Conservation (phyloP, 2,329 filamentous ascomycete genomes). For the Phialophora tarda region DNA sequence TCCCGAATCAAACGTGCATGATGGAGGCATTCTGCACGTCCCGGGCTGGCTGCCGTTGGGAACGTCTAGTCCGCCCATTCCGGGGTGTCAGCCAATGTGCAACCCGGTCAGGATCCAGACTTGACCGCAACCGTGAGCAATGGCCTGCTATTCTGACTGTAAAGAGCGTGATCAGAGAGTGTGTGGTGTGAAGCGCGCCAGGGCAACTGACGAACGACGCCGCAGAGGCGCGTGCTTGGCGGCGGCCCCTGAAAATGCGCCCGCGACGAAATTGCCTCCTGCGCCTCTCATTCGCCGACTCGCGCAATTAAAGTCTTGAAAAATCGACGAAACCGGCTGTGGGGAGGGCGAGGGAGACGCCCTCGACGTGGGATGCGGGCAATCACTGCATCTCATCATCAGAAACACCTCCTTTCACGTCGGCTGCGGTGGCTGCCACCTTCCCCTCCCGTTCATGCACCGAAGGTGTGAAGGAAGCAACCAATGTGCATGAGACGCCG, state of each 20-base stretch:
- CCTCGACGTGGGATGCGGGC: not conserved
- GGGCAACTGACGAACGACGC: slow-evolving; percentile 33
- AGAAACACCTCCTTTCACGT: slow-evolving; percentile 17
- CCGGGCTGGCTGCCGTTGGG: slow-evolving; percentile 24
- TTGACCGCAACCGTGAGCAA: slow-evolving; percentile 12
- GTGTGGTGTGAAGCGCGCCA: slow-evolving; percentile 36
- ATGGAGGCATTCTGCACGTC: slow-evolving; percentile 22
- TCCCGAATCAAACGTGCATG: slow-evolving; percentile 19
- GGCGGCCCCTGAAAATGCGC: slow-evolving; percentile 27
- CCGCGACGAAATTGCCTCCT: slow-evolving; percentile 12
- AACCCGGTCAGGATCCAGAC: slow-evolving; percentile 30
- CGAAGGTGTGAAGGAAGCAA: slow-evolving; percentile 13
- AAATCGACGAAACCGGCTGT: slow-evolving; percentile 13
- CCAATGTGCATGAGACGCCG: slow-evolving; percentile 7
- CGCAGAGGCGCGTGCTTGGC: slow-evolving; percentile 29
- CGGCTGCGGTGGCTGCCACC: slow-evolving; percentile 1
- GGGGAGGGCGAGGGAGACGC: not conserved
- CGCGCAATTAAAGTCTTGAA: slow-evolving; percentile 23
- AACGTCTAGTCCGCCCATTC: slow-evolving; percentile 18
- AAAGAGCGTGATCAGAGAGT: slow-evolving; percentile 24
- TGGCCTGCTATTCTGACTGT: slow-evolving; percentile 12
- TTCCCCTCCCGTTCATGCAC: slow-evolving; percentile 31
- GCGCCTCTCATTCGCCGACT: slow-evolving; percentile 19
- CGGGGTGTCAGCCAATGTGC: slow-evolving; percentile 28
- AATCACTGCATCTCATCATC: not conserved